A percentile compares a stretch with the other conserved stretches of the same genome.
phyloP scores from a whole-genome alignment of 2,329 filamentous ascomycete genomes.

The Aspergillus jensenii region DNA sequence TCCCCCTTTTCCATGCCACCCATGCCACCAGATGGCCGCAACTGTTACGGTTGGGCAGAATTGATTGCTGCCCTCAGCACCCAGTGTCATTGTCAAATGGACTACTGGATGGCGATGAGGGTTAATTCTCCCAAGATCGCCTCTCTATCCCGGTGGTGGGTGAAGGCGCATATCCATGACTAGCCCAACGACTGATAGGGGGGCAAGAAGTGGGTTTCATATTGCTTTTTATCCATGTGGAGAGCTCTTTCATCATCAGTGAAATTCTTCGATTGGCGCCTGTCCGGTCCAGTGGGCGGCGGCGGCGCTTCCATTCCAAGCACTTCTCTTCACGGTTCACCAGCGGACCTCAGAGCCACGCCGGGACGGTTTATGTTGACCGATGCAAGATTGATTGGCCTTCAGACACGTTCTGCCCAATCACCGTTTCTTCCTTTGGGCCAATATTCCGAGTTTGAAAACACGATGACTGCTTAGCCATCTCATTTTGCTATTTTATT shows the following conservation, averaged over 20 bases:
- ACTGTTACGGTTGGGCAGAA: slow-evolving; percentile 1
- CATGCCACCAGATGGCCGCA: slow-evolving; percentile 1
- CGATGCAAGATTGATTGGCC: slow-evolving; percentile 11
- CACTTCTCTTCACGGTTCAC: slow-evolving; percentile 2
- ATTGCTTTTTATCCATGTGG: slow-evolving; percentile 11
- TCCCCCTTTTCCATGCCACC: slow-evolving; percentile 13
- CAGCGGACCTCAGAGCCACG: slow-evolving; percentile 5
- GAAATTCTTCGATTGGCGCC: not conserved
- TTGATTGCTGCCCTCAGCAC: not conserved
- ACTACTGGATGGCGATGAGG: not conserved
- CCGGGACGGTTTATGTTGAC: slow-evolving; percentile 9
- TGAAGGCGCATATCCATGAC: not conserved
- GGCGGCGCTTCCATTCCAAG: not conserved
- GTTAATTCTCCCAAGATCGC: not conserved
- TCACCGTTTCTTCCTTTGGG: not conserved
- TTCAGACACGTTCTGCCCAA: not conserved
- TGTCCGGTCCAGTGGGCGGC: not conserved
- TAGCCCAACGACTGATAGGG: not conserved
- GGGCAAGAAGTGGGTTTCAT: not conserved
- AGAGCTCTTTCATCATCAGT: not conserved
- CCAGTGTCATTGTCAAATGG: slow-evolving; percentile 5
- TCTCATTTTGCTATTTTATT: not conserved
- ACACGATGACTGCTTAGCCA: not conserved
- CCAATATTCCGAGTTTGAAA: not conserved
- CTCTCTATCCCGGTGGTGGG: not conserved